Percentiles rank a stretch among this genome's conserved stretches.
These are phyloP conservation scores for Candida sp. DNA, from an alignment of 1,139 yeast genomes.

Conservation along the genomic window DNA sequence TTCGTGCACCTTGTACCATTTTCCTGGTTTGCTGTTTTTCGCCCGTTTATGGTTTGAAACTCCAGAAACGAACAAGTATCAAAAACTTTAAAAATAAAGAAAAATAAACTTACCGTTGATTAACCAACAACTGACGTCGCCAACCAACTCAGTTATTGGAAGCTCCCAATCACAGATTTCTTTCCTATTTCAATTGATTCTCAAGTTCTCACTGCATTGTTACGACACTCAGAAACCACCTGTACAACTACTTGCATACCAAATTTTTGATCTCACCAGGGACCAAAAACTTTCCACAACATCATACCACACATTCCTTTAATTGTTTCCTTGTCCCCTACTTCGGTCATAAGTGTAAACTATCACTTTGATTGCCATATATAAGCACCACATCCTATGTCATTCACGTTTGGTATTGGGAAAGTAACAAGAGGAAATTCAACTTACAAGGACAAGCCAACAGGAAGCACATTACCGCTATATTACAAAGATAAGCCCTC, in stretches of 20 bases:
- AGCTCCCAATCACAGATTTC: neutral
- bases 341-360: neutral
- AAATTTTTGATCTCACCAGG: neutral
- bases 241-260: neutral
- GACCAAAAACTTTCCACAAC: neutral
- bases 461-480: constrained; percentile 25
- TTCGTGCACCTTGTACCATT: neutral
- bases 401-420: constrained; percentile 15
- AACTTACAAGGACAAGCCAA: constrained; percentile 16
- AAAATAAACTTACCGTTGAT: neutral
- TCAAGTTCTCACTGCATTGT: neutral
- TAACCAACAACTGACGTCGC: neutral
- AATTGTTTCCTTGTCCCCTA: neutral
- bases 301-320: too few relatives aligned
- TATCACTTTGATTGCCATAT: neutral
- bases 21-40: neutral
- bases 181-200: neutral
- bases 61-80: constrained; percentile 3
- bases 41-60: neutral
- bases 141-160: too few relatives aligned
- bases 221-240: too few relatives aligned
- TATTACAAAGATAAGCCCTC: constrained; percentile 35
- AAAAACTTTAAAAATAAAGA: neutral
- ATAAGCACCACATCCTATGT: constrained; percentile 8
- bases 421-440: constrained; percentile 14